Conservation (phyloP, 164 flowering plant genomes). For the Kalanchoe fedtschenkoi region DNA sequence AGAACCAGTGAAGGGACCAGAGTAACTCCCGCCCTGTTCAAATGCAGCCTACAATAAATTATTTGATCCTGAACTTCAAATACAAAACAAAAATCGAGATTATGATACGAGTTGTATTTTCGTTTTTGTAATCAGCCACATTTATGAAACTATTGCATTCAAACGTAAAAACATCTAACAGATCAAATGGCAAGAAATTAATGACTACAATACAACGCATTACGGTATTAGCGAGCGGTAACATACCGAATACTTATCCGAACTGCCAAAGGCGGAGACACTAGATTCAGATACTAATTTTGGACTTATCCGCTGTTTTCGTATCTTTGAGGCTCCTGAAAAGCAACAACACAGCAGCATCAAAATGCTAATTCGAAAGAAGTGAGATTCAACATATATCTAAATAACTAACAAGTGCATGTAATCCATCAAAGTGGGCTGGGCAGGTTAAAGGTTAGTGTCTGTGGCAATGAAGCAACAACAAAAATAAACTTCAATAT, state of each 20-base stretch:
- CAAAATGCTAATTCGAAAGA: constrained; percentile 6
- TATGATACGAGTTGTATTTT: not conserved
- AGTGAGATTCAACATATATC: not conserved
- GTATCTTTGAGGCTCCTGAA: constrained; percentile 27
- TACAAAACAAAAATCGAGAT: not conserved
- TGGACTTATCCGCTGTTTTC: constrained; percentile 16
- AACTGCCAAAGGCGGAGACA: constrained; percentile 20
- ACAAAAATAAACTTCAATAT: too few relatives aligned
- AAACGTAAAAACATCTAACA: not conserved
- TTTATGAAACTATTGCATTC: not conserved
- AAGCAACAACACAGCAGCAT: constrained; percentile 11
- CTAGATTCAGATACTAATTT: constrained; percentile 29
- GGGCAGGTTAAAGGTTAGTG: too few relatives aligned
- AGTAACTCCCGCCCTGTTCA: constrained; percentile 23
- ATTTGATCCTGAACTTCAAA: not conserved
- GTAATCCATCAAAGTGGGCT: not conserved
- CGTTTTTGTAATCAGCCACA: not conserved
- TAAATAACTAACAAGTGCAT: not conserved
- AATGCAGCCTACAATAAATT: constrained; percentile 18
- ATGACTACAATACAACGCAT: too few relatives aligned
- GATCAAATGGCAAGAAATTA: not conserved
- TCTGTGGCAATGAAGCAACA: too few relatives aligned
- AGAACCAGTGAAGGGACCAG: constrained; percentile 21
- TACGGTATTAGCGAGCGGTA: constrained; percentile 2
- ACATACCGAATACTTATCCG: constrained; percentile 35